Base-by-base conservation (phyloP, 1,139 yeast genomes). In the Suhomyces bokatorum region DNA sequence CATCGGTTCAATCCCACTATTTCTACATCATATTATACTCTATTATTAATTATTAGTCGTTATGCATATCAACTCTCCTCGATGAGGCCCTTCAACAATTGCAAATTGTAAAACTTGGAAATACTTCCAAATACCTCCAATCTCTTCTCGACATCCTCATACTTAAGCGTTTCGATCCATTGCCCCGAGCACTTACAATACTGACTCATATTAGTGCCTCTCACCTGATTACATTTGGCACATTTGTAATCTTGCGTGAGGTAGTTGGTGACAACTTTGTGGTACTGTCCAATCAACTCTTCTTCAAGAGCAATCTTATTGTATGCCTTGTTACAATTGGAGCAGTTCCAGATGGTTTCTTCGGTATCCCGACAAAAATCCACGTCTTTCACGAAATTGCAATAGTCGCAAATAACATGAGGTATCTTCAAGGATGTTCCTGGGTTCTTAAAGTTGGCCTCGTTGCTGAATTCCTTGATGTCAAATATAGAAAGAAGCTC, bases 151-250 rank as follows among this genome's bases (percentile, higher is more conserved):
- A 89, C 61, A 0, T 73, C 77, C 3, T 60, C 66, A 42, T 73
- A 68, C 11, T 73, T 60, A 20, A 83, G 61, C 0, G 88, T 81
- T 44, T 81, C 85, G 1, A 65, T 68, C 96, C 97, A 93, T 30
- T 67, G 63, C 3, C 99, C 99, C 0, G 99, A 90, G 62, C 99
- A 95, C 32, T 77, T 69, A 64, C 99, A 95, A 62, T 83, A 83
- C 29, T 74, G 74, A 39, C 90, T 79, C 78, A 95, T 73, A 52
- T 86, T 85, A 55, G 80, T 84, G 32, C 79, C 80, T 55, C 82
- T 80, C 45, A 89, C 72, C 47, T 75, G 80, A 34, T 78, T 75
- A 66, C 99, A 95, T 60, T 87, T 88, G 13, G 67, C 61, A 64
- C 99, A 95, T 54, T 78, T 79, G 56, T 87, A 70, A 63, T 93